Base-by-base conservation (phyloP, 164 flowering plant genomes). In the Stephania cephalantha region DNA sequence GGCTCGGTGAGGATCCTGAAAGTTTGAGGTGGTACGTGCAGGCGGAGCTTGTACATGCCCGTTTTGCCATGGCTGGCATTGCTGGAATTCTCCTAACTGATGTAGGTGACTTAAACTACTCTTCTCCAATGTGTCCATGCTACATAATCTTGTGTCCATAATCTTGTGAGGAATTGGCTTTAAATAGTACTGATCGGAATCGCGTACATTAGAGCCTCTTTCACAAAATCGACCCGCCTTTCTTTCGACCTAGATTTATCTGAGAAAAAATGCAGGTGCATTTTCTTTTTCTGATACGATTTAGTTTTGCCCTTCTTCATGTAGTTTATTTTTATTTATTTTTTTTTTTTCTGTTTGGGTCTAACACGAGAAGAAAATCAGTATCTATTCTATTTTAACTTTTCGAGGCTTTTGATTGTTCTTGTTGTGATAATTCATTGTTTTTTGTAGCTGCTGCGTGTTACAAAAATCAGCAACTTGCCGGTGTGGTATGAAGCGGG, bases 401-500 rank as follows among this genome's bases (percentile, higher is more conserved):
- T 35, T 35, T 35, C 42, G 44, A 29, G 44, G 29, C 55, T 17
- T 4, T 35, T 71, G 7, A 8, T 25, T 48, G 44, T 12, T 44
- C 45, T 9, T 12, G 13, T 5, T 9, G 55, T 72, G 31, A 58
- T 35, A 9, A 13, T 58, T 7, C 46, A 72, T 22, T 76, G 70
- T 46, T 73, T 73, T 31, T 46, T 82, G 84, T 88, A 94, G 98
- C 77, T 94, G 45, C 91, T 94, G 18, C 91, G 97, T 3, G 91
- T 90, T 15, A 86, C 94, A 5, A 92, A 95, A 63, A 76, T 89
- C 75, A 83, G 85, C 71, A 80, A 87, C 45, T 53, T 92, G 77
- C 97, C 97, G 53, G 88, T 91, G 31, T 95, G 97, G 98, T 95
- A 84, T 75, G 95, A 93, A 84, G 97, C 97, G 3, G 98, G 97